A percentile compares a stretch with the other conserved stretches of the same genome.
Evolutionary conservation across 345 rosid species (phyloP).

Genomic region (Citrus cavaleriei): DNA sequence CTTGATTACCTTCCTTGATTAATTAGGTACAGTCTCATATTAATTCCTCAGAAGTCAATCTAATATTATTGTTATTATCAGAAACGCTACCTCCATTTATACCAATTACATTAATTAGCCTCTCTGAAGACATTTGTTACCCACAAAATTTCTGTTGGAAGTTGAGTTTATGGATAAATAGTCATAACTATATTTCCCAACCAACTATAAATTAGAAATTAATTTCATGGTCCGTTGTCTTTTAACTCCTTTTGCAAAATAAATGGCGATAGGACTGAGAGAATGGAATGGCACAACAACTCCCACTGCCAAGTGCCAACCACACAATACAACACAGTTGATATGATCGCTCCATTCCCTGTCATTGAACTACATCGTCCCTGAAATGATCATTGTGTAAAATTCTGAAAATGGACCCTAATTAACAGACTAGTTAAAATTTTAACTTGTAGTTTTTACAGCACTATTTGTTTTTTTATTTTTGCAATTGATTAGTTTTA

Average conservation of each 20-base stretch:
- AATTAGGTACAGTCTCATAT: background rate
- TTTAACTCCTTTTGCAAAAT: background rate
- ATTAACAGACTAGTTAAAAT: background rate
- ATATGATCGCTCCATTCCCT: background rate
- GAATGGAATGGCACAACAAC: background rate
- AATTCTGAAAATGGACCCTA: background rate
- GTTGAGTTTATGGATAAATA: background rate
- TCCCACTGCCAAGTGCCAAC: background rate
- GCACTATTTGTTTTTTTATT: background rate
- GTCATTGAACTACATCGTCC: background rate
- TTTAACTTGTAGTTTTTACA: background rate
- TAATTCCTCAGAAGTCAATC: background rate
- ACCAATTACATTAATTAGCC: background rate
- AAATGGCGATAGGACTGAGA: background rate
- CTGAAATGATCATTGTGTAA: background rate
- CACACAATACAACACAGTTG: background rate
- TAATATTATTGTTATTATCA: too few species aligned
- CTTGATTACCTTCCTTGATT: background rate
- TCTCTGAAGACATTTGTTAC: background rate
- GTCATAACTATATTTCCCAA: background rate
- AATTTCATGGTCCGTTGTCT: too few species aligned
- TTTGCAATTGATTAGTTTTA: background rate
- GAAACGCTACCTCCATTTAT: background rate
- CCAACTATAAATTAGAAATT: background rate
- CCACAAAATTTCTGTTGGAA: background rate